Evolutionary conservation across 768 basidiomycete species (phyloP).

Genomic region (Amanita molliuscula): DNA sequence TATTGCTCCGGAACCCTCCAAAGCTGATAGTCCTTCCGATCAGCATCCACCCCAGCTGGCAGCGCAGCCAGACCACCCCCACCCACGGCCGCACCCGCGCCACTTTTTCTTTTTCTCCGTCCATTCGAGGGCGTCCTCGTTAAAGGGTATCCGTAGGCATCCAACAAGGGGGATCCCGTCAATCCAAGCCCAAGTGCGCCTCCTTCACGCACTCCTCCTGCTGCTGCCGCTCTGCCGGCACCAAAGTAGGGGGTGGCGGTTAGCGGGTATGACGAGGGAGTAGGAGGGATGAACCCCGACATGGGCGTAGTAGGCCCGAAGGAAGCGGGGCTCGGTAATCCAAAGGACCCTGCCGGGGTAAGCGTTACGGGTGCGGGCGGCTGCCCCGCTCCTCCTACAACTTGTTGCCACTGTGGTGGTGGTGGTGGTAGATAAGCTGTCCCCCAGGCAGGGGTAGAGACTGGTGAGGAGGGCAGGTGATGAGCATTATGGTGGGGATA

Average conservation of each 20-base stretch:
- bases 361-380: background rate
- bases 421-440: background rate
- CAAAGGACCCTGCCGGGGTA: slow-evolving; percentile 4
- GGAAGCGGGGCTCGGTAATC: slow-evolving; percentile 5
- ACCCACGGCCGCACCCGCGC: slow-evolving; percentile 11
- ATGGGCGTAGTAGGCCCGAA: slow-evolving; percentile 13
- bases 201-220: too few species aligned
- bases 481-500: background rate
- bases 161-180: slow-evolving; percentile 5
- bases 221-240: slow-evolving; percentile 2
- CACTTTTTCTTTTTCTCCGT: slow-evolving; percentile 12
- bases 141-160: background rate
- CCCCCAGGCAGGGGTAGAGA: background rate
- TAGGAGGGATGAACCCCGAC: background rate
- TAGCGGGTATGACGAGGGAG: background rate
- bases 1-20: slow-evolving; percentile 15
- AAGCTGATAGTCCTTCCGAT: slow-evolving; percentile 3
- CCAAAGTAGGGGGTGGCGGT: slow-evolving; percentile 14
- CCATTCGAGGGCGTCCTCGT: background rate
- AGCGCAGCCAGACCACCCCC: background rate
- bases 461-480: background rate
- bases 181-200: slow-evolving; percentile 7
- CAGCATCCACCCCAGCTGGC: background rate
- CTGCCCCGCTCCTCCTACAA: background rate
- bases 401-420: background rate